Evolutionary conservation across 1,284 basidiomycete genomes (phyloP).

Genomic region (Apiotrichum siamense): DNA sequence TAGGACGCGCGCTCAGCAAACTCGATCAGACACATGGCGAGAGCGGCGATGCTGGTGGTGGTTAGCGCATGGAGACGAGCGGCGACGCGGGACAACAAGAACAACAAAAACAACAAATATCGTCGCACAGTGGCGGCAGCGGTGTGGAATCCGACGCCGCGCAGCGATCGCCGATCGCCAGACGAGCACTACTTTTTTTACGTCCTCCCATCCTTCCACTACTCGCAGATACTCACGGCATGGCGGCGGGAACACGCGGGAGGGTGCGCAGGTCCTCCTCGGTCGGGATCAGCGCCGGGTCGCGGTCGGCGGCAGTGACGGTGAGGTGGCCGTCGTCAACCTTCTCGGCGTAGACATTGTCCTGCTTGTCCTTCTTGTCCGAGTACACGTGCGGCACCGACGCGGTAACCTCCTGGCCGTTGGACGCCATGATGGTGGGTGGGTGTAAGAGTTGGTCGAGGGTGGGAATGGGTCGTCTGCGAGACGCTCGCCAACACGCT

Average conservation of each 20-base stretch:
- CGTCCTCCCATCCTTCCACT: too few species aligned
- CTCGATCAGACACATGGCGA: conserved; percentile 43
- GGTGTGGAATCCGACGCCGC: too few species aligned
- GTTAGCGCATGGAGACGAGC: background rate
- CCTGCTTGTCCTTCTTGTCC: background rate
- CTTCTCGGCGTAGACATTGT: background rate
- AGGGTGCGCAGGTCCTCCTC: conserved; percentile 60
- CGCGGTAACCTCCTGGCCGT: background rate
- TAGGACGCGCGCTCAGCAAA: conserved; percentile 35
- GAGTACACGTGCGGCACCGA: background rate
- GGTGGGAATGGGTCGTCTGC: too few species aligned
- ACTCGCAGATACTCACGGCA: conserved; percentile 16
- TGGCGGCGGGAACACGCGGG: conserved; percentile 51
- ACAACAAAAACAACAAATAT: too few species aligned
- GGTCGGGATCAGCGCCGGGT: conserved; percentile 50
- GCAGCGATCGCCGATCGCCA: too few species aligned
- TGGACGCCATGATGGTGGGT: background rate
- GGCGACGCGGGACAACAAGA: too few species aligned
- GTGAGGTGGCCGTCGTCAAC: too few species aligned
- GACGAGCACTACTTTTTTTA: too few species aligned
- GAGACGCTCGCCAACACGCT: too few species aligned
- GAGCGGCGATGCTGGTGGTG: conserved; percentile 10
- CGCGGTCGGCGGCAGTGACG: background rate
- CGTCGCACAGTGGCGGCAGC: background rate
- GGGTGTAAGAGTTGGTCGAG: too few species aligned